Conservation (phyloP, 106 monocot species). For the Vanilla planifolia region DNA sequence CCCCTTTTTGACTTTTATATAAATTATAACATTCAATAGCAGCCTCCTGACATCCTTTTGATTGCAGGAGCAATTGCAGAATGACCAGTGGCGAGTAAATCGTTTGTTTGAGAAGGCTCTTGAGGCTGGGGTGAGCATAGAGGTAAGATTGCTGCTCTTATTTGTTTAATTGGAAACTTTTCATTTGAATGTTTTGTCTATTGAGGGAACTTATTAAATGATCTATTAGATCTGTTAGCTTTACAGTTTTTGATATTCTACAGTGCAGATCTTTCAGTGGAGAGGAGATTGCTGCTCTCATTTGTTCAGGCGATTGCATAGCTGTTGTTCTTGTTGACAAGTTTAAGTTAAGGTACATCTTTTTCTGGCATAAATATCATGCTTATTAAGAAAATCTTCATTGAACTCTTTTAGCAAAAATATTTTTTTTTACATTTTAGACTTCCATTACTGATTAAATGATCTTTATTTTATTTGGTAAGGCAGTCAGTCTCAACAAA, state of each 20-base stretch:
- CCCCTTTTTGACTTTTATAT: too few relatives aligned
- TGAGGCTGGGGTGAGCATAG: conserved; percentile 53
- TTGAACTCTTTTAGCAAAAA: neutral
- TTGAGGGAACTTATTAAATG: neutral
- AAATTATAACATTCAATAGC: too few relatives aligned
- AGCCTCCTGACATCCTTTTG: too few relatives aligned
- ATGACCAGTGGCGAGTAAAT: conserved; percentile 53
- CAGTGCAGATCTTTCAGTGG: conserved; percentile 60
- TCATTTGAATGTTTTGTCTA: neutral
- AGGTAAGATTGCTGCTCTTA: too few relatives aligned
- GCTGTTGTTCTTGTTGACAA: conserved; percentile 68
- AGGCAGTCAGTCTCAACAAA: conserved; percentile 33
- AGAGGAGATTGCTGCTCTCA: conserved; percentile 40
- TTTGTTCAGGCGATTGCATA: conserved; percentile 54
- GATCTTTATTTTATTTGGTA: conserved; percentile 4
- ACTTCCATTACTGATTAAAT: neutral
- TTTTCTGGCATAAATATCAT: neutral
- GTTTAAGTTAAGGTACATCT: conserved; percentile 46
- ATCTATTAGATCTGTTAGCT: neutral
- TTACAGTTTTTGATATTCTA: conserved; percentile 18
- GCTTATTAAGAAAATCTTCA: neutral
- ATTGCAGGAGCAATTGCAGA: conserved; percentile 63
- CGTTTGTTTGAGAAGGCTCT: conserved; percentile 43
- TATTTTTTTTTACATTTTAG: neutral
- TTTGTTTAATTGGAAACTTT: neutral